Evolutionary conservation across 2,329 filamentous ascomycete species (phyloP), one percentile per base, ranked within the genome.

Genomic region (Fusarium sulawesiense): DNA sequence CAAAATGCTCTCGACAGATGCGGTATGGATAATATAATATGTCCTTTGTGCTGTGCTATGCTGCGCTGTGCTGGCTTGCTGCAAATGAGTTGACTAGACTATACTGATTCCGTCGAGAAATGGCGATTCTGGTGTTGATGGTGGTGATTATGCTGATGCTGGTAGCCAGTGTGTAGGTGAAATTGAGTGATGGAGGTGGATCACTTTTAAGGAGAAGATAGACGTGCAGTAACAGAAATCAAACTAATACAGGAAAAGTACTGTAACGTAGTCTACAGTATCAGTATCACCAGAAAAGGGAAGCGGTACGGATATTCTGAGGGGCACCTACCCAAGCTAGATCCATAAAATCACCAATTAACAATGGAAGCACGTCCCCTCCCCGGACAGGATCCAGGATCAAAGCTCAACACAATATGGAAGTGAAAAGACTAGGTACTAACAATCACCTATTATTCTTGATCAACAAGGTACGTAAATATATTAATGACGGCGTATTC

Each of bases 271-370:
- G 23, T 23, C 27, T 27, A 29, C 6, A 37, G 54, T 44, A 25
- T 21, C 48, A 30, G 44, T 42, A 47, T 47, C 60, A 37, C 34
- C 29, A 53, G 34, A 45, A 29, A 20, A 44, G 29, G 23, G 37
- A 37, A n/a, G 37, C n/a, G 54, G 46, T 55, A 37, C 34, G 34
- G 34, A n/a, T 37, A 41, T 32, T 42, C 34, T 29, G 49, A 53
- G 49, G 34, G 49, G 34, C 41, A 44, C 20, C 41, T 44, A 44
- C 20, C 41, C 21, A 44, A 44, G 21, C 16, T 63, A 18, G 12
- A 56, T 23, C 49, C n/a, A 53, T 37, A 27, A 34, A 66, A 66
- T 66, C 55, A 49, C 55, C 48, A 61, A 66, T 65, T 48, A 54
- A 50, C 46, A 63, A 30, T 30, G 13, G 12, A 30, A 42, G 58